Conservation (phyloP, 805 yeast genomes). For the Candida berthetii region DNA sequence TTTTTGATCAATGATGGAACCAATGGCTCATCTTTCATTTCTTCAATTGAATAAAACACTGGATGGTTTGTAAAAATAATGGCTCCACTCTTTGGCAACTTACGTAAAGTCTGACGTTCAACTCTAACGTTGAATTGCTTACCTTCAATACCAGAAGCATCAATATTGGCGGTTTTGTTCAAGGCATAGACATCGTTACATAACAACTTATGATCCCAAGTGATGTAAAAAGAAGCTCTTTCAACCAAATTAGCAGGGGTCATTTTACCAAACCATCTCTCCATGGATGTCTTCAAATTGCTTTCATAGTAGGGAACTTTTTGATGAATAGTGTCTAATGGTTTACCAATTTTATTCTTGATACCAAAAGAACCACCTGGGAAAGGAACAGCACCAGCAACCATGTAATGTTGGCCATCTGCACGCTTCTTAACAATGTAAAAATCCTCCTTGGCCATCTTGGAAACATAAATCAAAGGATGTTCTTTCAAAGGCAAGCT, state of each 20-base stretch:
- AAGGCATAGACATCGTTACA: conserved; percentile 50
- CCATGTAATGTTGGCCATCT: conserved; percentile 54
- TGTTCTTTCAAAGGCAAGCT: conserved; percentile 53
- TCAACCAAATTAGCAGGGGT: conserved; percentile 59
- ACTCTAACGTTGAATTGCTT: conserved; percentile 60
- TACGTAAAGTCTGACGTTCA: conserved; percentile 65
- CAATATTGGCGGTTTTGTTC: conserved; percentile 36
- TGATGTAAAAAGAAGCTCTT: conserved; percentile 68
- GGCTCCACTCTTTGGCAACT: conserved; percentile 59
- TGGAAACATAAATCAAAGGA: conserved; percentile 56
- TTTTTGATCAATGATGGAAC: conserved; percentile 61
- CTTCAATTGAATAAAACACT: conserved; percentile 70
- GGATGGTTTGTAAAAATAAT: conserved; percentile 75
- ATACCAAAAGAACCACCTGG: conserved; percentile 76
- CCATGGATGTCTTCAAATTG: conserved; percentile 65
- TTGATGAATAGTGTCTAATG: conserved; percentile 56
- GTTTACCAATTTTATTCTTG: conserved; percentile 50
- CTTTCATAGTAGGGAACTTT: conserved; percentile 67
- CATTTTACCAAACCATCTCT: conserved; percentile 63
- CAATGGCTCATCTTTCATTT: conserved; percentile 75
- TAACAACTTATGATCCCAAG: conserved; percentile 66
- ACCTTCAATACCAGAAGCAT: conserved; percentile 36
- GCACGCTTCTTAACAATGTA: conserved; percentile 53
- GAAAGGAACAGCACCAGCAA: conserved; percentile 73
- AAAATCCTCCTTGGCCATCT: conserved; percentile 73